These are phyloP conservation scores for Cyclotella baltica DNA, from an alignment of 108 stramenopile genomes.

Conservation along the genomic window DNA sequence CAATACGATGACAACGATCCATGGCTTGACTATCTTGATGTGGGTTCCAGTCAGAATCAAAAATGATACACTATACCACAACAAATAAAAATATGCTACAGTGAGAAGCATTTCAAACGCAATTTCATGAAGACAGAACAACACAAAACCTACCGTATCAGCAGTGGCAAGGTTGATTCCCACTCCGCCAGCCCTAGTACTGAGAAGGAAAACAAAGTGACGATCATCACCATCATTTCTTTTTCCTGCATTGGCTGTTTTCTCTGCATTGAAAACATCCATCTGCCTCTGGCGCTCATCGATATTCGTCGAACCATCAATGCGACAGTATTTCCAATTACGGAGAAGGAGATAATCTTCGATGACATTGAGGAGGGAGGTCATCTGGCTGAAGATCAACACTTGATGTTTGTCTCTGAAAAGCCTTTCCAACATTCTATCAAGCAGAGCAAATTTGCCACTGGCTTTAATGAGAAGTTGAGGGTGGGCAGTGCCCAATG, in stretches of 20 bases:
- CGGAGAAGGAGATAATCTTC: constrained; percentile 94
- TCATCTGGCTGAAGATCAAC: constrained; percentile 99
- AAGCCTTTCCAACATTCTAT: constrained; percentile 94
- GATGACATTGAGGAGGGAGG: constrained; percentile 91
- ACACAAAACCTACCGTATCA: constrained; percentile 74
- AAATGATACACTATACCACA: constrained; percentile 97
- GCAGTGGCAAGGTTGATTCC: constrained; percentile 96
- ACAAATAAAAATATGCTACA: neutral
- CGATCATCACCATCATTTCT: constrained; percentile 79
- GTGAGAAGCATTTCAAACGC: neutral
- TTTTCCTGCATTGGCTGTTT: constrained; percentile 68
- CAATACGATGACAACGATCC: constrained; percentile 95
- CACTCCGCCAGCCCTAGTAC: constrained; percentile 96
- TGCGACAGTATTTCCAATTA: constrained; percentile 90
- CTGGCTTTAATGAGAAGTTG: constrained; percentile 89
- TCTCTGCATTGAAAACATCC: constrained; percentile 94
- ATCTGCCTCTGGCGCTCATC: constrained; percentile 95
- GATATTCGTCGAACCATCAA: constrained; percentile 96
- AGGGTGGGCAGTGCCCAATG: constrained; percentile 89
- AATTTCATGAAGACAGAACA: neutral
- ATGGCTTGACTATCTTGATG: constrained; percentile 92
- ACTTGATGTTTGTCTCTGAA: constrained; percentile 96
- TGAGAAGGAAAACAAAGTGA: constrained; percentile 93
- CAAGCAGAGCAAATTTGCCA: constrained; percentile 97
- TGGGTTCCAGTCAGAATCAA: constrained; percentile 99